Percentiles rank a stretch among this genome's conserved stretches.
Evolutionary conservation across 768 basidiomycete genomes (phyloP).

Genomic region (Auriscalpium microsporum): DNA sequence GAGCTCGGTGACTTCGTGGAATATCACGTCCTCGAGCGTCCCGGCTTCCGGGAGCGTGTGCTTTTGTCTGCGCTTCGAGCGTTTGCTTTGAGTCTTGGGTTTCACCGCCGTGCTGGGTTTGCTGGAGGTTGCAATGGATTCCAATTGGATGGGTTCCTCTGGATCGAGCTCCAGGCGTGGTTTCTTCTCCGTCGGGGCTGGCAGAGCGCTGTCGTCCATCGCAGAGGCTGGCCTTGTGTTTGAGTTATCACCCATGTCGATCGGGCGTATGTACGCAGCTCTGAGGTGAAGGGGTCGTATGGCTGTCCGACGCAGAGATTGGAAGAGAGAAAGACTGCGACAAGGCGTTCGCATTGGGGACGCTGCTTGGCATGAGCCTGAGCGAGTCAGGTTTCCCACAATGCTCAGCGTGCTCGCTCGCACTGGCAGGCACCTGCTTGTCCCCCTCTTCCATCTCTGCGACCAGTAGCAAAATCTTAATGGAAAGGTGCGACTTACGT

Average conservation of each 20-base stretch:
- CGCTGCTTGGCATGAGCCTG: too few species aligned
- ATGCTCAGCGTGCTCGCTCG: too few species aligned
- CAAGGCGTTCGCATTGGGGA: too few species aligned
- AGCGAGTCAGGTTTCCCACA: too few species aligned
- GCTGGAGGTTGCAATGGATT: background rate
- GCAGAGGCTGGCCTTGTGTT: background rate
- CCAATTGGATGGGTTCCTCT: background rate
- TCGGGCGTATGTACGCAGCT: background rate
- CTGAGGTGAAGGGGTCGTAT: background rate
- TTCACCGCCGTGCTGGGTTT: background rate
- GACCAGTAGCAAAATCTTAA: too few species aligned
- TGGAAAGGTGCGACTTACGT: too few species aligned
- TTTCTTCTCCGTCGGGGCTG: slow-evolving; percentile 24
- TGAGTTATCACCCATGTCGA: background rate
- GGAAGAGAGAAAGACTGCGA: too few species aligned
- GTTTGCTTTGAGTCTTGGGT: slow-evolving; percentile 17
- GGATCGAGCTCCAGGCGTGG: slow-evolving; percentile 18
- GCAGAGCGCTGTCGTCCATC: background rate
- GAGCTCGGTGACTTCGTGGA: slow-evolving; percentile 58
- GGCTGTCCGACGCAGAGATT: too few species aligned
- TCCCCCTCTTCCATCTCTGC: too few species aligned
- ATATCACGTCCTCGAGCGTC: slow-evolving; percentile 68
- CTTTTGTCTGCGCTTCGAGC: slow-evolving; percentile 31
- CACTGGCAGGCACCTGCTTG: too few species aligned
- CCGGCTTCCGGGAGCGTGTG: slow-evolving; percentile 46